Evolutionary conservation across 1,139 yeast genomes (phyloP), one percentile per base, ranked within the genome.

Genomic region (Saccharomyces pastorianus): DNA sequence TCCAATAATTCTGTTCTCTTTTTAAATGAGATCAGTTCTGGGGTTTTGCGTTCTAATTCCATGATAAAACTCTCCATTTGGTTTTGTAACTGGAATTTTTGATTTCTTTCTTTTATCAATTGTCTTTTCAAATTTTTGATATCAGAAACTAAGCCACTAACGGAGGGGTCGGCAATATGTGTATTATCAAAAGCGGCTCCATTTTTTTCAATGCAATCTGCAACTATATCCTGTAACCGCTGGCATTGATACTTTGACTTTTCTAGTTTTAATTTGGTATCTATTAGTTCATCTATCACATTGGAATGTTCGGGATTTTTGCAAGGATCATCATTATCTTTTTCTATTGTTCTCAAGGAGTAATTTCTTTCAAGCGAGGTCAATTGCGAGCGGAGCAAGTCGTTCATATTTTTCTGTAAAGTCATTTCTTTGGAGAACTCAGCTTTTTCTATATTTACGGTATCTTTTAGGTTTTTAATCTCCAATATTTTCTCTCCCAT

Each of bases 41-140:
- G 97, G 54, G 88, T 85, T 63, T 86, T 85, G 31, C 81, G 77
- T 65, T 89, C 96, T 61, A 91, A 75, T 66, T 90, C 96, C 29
- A 76, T 76, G 41, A 90, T 80, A 61, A 91, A 84, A 0, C 78
- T 74, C 60, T 85, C 85, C 58, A 91, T 75, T 68, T 89, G 93
- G 42, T 74, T 70, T 55, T 91, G 87, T 56, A 91, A 76, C 55
- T 80, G 78, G 56, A 81, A 83, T 62, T 88, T 89, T 55, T 87
- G 85, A 41, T 84, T 78, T 61, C 83, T 80, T 66, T 89, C 96
- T 55, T 82, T 78, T 5, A 83, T 79, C 51, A 88, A 71, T 60
- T 85, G 85, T 60, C 80, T 84, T 68, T 83, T 84, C 53, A 88
- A 70, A 56, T 78, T 73, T 53, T 79, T 81, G 64, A 81, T 81